These are phyloP conservation scores for Hexamita inflata DNA, from an alignment of 208 protist genomes.

Conservation along the genomic window DNA sequence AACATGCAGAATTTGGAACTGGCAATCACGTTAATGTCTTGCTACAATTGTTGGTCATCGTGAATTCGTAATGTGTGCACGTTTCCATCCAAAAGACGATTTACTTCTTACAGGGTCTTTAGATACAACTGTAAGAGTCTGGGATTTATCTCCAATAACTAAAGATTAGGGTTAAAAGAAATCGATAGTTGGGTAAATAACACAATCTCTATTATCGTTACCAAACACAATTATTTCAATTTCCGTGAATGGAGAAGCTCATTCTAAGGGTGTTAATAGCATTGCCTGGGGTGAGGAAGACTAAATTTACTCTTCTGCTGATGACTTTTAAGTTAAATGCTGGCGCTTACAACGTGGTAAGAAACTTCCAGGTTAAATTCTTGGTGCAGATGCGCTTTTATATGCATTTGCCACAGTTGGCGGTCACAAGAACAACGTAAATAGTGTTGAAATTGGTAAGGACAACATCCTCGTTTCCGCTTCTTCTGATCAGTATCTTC, in stretches of 20 bases:
- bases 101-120: conserved; percentile 33
- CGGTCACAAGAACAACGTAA: conserved; percentile 3
- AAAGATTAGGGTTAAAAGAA: not conserved
- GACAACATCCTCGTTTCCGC: conserved; percentile 5
- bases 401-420: not conserved
- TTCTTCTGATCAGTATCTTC: not conserved
- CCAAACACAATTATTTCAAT: not conserved
- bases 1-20: conserved; percentile 38
- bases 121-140: conserved; percentile 36
- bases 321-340: not conserved
- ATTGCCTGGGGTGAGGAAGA: not conserved
- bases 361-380: not conserved
- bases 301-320: not conserved
- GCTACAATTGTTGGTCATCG: conserved; percentile 27
- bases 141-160: conserved; percentile 29
- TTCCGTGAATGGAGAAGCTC: not conserved
- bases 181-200: not conserved
- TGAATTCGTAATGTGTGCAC: conserved; percentile 39
- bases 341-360: not conserved
- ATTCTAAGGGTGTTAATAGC: conserved; percentile 15
- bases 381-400: not conserved
- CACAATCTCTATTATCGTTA: not conserved
- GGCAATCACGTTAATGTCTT: conserved; percentile 23
- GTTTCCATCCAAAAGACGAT: conserved; percentile 32
- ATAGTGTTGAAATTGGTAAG: not conserved